Base-by-base conservation (phyloP, 2,329 filamentous ascomycete species). In the Ophioceras dolichostomum region DNA sequence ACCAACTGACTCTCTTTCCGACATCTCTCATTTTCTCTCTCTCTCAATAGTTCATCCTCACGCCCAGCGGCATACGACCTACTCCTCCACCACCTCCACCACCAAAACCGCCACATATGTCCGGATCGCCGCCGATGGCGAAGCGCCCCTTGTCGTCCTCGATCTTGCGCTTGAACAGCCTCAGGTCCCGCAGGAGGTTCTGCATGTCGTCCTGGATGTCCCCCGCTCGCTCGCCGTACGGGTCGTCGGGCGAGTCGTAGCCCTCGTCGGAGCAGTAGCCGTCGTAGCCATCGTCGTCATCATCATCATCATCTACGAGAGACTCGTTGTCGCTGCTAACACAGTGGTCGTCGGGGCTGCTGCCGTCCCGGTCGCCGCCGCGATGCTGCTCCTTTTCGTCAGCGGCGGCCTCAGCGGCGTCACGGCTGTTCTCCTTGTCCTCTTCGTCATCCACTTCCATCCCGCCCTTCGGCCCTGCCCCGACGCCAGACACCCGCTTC, bases 141-240 rank as follows among this genome's bases (percentile, higher is more conserved):
- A 83, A 91, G 28, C 83, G 65, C 39, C 64, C 64, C 56, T 83
- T 74, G 55, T 96, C 91, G 49, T 91, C 86, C 6, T 75, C 78
- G 44, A 96, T 76, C 63, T 94, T 96, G 50, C 77, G 76, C 56
- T 81, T 81, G 62, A 94, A 93, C 53, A 89, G 56, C 21, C 72
- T 73, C 38, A 94, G 54, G 48, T 96, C 88, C 47, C 78, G 76
- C 45, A 98, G 66, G 51, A 96, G 71, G 26, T 81, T 79, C 47
- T 88, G 77, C 68, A 94, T 89, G 51, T 85, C 77, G n/a, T 79
- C 77, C 53, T 95, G 84, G 63, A 88, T 73, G 43, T 88, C 71
- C 29, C 70, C 65, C 13, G 68, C 68, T 32, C 65, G 66, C 35
- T 73, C 61, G 38, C 73, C 68, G 42, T 67, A 43, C 42, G 65